Conservation (phyloP, 805 yeast species). For the Clavispora carvajalis region DNA sequence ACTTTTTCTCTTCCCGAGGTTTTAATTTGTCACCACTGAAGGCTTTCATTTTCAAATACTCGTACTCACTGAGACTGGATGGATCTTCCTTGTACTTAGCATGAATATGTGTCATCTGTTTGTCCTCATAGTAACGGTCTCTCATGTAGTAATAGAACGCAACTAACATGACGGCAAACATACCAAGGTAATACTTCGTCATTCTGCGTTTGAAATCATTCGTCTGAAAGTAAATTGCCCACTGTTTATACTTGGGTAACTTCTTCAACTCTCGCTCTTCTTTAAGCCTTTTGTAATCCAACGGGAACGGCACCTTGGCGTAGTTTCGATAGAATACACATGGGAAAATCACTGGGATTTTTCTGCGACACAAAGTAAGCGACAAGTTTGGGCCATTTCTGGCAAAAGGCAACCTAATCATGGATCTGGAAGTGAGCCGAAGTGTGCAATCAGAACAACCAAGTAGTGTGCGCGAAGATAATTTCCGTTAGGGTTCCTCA, state of each 20-base stretch:
- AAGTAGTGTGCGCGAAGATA: neutral
- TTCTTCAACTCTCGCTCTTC: conserved; percentile 23
- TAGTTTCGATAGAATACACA: conserved; percentile 3
- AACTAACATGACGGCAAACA: conserved; percentile 50
- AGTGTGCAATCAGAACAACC: conserved; percentile 1
- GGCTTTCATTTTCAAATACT: conserved; percentile 56
- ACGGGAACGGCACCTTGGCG: conserved; percentile 31
- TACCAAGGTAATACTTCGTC: conserved; percentile 59
- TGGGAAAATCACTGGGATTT: neutral
- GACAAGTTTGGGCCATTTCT: neutral
- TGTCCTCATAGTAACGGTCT: conserved; percentile 60
- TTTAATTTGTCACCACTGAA: conserved; percentile 52
- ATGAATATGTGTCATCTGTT: conserved; percentile 44
- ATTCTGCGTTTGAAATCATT: conserved; percentile 52
- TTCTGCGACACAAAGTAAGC: neutral
- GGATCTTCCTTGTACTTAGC: conserved; percentile 33
- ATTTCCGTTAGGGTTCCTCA: too few relatives aligned
- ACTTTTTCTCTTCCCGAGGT: conserved; percentile 58
- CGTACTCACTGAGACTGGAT: conserved; percentile 52
- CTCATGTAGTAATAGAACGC: conserved; percentile 63
- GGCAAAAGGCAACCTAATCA: neutral
- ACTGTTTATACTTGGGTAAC: conserved; percentile 34
- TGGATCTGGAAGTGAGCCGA: neutral
- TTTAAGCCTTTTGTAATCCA: conserved; percentile 25
- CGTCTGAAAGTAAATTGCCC: conserved; percentile 41